Conservation (phyloP, 306 rosid genomes). For the Medicago ruthenica region DNA sequence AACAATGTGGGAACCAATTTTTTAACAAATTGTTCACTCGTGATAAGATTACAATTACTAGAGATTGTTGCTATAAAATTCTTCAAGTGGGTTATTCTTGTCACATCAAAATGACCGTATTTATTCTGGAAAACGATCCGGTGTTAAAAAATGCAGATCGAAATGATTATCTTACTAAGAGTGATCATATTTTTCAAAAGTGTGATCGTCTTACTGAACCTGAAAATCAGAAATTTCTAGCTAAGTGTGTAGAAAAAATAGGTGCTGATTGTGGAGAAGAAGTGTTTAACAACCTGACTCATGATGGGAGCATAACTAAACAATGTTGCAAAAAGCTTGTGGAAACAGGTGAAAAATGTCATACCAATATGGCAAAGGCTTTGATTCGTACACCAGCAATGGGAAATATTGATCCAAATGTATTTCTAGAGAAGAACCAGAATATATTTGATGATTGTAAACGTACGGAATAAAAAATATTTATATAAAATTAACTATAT, state of each 20-base stretch:
- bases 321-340: conserved; percentile 33
- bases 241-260: neutral
- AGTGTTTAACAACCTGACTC: neutral
- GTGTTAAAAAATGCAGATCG: neutral
- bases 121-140: neutral
- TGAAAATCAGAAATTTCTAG: neutral
- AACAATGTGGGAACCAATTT: neutral
- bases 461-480: neutral
- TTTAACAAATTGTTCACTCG: neutral
- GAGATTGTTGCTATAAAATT: conserved; percentile 38
- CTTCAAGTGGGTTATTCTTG: conserved; percentile 38
- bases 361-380: neutral
- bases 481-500: neutral
- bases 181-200: neutral
- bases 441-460: neutral
- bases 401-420: conserved; percentile 5
- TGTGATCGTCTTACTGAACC: conserved; percentile 32
- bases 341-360: conserved; percentile 15
- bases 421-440: neutral
- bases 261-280: conserved; percentile 10
- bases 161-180: neutral
- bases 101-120: neutral
- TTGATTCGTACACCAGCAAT: conserved; percentile 29
- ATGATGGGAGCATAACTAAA: neutral
- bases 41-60: neutral